phyloP scores from a whole-genome alignment of 768 basidiomycete species.

The Panellus pusillus region DNA sequence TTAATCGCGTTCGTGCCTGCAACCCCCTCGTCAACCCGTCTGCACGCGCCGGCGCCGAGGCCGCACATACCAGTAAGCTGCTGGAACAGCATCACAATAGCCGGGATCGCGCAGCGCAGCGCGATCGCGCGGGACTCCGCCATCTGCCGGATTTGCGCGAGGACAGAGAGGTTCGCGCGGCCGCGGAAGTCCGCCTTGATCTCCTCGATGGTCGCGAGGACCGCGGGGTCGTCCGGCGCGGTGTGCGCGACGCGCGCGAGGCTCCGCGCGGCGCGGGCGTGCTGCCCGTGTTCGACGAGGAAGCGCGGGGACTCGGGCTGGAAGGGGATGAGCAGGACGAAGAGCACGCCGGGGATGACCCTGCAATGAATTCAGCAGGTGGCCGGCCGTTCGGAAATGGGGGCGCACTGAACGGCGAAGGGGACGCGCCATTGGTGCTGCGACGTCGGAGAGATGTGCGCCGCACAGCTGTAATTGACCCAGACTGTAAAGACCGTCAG shows the following conservation, averaged over 20 bases:
- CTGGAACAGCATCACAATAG: constrained; percentile 48
- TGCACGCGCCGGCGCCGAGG: too few relatives aligned
- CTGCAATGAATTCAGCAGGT: constrained; percentile 12
- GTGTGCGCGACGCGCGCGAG: constrained; percentile 38
- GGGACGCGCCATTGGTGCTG: constrained; percentile 55
- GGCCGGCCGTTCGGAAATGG: too few relatives aligned
- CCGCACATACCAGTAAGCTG: constrained; percentile 47
- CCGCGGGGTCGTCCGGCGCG: constrained; percentile 32
- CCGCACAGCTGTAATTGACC: constrained; percentile 46
- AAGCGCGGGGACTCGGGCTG: constrained; percentile 61
- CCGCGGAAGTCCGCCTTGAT: constrained; percentile 50
- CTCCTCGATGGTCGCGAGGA: constrained; percentile 41
- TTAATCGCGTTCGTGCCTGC: constrained; percentile 51
- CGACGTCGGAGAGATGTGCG: constrained; percentile 33
- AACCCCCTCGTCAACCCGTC: too few relatives aligned
- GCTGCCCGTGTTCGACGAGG: constrained; percentile 47
- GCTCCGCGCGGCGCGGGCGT: constrained; percentile 39
- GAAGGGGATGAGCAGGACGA: constrained; percentile 45
- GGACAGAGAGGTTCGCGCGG: constrained; percentile 34
- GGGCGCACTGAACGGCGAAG: constrained; percentile 45
- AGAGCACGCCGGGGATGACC: constrained; percentile 50
- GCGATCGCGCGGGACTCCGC: constrained; percentile 43
- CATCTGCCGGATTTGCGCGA: constrained; percentile 42
- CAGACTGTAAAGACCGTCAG: constrained; percentile 31
- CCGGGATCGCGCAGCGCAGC: constrained; percentile 45